These are phyloP conservation scores for Tephrocybe sp. DNA, from an alignment of 768 basidiomycete species.

Conservation along the genomic window DNA sequence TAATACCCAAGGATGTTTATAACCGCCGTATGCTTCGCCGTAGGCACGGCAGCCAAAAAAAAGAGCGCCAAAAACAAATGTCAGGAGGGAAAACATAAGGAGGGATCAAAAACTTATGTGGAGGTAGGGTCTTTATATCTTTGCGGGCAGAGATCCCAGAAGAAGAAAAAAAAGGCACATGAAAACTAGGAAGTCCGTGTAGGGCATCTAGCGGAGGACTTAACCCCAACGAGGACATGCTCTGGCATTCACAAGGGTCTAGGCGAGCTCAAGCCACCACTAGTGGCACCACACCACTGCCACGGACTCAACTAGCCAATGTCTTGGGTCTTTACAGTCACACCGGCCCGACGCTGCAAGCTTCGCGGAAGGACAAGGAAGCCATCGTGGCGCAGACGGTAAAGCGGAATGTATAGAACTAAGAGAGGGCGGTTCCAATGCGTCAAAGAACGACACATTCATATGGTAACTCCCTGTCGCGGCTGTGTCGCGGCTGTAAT, in stretches of 20 bases:
- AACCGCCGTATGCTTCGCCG: not conserved
- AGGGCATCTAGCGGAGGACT: conserved; percentile 6
- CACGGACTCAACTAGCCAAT: not conserved
- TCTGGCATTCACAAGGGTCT: not conserved
- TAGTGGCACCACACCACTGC: not conserved
- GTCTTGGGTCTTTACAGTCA: not conserved
- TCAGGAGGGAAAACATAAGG: not conserved
- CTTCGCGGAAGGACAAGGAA: not conserved
- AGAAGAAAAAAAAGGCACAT: conserved; percentile 16
- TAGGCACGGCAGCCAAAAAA: not conserved
- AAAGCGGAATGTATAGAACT: not conserved
- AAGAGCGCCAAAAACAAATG: not conserved
- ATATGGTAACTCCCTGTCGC: no score
- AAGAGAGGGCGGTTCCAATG: not conserved
- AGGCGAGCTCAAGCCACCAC: not conserved
- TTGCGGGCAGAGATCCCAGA: conserved; percentile 5
- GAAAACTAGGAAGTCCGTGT: conserved; percentile 7
- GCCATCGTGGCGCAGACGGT: not conserved
- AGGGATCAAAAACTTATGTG: conserved; percentile 8
- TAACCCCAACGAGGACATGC: conserved; percentile 10
- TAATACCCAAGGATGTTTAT: not conserved
- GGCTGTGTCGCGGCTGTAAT: not conserved
- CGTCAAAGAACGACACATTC: no score
- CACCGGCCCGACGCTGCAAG: not conserved
- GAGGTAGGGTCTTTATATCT: conserved; percentile 13